These are phyloP conservation scores for Leccinum ochraceum DNA, from an alignment of 768 basidiomycete species.

Conservation along the genomic window DNA sequence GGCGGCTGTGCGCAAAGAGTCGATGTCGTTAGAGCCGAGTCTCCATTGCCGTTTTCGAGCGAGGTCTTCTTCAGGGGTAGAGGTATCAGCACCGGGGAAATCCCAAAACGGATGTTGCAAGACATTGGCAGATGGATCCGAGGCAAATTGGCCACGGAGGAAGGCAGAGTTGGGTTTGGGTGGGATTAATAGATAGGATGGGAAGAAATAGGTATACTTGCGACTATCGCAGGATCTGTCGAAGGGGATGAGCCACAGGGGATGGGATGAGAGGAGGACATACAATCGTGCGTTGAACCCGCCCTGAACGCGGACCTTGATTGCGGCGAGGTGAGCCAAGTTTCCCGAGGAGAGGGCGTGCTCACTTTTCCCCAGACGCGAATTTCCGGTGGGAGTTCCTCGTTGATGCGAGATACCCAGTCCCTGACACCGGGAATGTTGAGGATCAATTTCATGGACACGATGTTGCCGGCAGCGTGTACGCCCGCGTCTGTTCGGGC, in stretches of 20 bases:
- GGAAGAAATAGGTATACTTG: conserved; percentile 97
- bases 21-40: conserved; percentile 51
- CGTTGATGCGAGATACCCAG: conserved; percentile 74
- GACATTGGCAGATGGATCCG: conserved; percentile 15
- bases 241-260: conserved; percentile 5
- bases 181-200: conserved; percentile 88
- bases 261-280: conserved; percentile 16
- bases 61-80: conserved; percentile 58
- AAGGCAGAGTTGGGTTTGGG: conserved; percentile 78
- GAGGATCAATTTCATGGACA: conserved; percentile 89
- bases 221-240: conserved; percentile 87
- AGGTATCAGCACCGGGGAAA: conserved; percentile 33
- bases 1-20: conserved; percentile 54
- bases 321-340: conserved; percentile 1
- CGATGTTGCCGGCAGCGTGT: conserved; percentile 93
- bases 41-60: conserved; percentile 74
- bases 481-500: conserved; percentile 98
- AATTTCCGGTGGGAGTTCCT: conserved; percentile 87
- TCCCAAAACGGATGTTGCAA: conserved; percentile 65
- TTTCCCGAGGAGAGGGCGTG: conserved; percentile 9
- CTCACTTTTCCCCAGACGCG: conserved; percentile 89
- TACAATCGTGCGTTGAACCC: conserved; percentile 81
- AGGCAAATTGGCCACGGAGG: conserved; percentile 41
- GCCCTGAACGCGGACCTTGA: conserved; percentile 68
- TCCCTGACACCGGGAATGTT: conserved; percentile 70